Base-by-base conservation (phyloP, 1,284 basidiomycete species). In the Cystobasidiaceae sp. region DNA sequence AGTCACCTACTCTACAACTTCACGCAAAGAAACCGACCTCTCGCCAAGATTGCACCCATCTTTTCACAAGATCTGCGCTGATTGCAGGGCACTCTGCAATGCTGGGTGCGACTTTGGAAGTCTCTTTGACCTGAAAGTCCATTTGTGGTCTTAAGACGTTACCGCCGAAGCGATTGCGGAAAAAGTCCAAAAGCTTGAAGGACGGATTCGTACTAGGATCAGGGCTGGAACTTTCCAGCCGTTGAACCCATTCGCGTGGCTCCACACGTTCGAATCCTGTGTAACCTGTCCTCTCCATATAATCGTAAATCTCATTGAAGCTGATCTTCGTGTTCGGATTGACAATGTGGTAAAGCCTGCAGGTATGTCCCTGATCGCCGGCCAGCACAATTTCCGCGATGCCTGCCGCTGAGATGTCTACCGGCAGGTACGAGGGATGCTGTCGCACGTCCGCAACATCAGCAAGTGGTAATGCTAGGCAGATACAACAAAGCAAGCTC, bases 191-290 rank as follows among this genome's bases (percentile, higher is more conserved):
- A 1, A 68, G 62, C 45, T 68, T 68, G 51, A 64, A 65, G 0
- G 67, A 58, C 1, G 67, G 67, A 33, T 68, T 68, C 21, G 37
- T 37, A 19, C 23, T 21, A 4, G 63, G 63, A 28, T 68, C 67
- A 9, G 61, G 49, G 13, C 55, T 49, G 1, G 59, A 61, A 4
- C 30, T 19, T n/a, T 75, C 75, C 25, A 85, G 72, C 0, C 72
- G 71, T 30, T 78, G 74, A n/a, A 85, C 73, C 83, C 86, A 73
- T 78, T 81, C 66, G 75, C 77, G 51, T 83, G 84, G 65, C 80
- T 87, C 81, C 28, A 90, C 86, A 39, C 86, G 82, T 71, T 90
- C 85, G 69, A 93, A 83, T n/a, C 54, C 37, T 25, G 75, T 83
- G 73, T 91, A 85, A 8, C 86, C 88, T 54, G 81, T 79, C 8